These are phyloP conservation scores for Dalbergia cochinchinensis DNA, from an alignment of 306 rosid genomes.

Conservation along the genomic window DNA sequence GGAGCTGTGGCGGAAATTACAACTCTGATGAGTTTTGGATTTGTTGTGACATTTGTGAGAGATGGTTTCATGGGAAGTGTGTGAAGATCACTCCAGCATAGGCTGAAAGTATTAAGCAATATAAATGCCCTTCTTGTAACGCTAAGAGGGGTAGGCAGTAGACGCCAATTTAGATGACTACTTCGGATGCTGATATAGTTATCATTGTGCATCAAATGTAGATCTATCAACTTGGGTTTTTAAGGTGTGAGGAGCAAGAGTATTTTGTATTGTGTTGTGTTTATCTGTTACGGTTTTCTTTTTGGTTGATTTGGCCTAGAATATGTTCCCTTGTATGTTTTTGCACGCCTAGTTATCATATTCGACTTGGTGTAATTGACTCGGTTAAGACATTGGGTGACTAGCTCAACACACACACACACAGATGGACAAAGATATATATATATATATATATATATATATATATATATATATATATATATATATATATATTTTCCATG, in stretches of 20 bases:
- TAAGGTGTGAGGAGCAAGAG: not conserved
- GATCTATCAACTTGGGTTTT: too few species aligned
- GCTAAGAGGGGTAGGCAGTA: conserved; percentile 44
- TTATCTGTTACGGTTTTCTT: conserved; percentile 4
- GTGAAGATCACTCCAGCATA: conserved; percentile 53
- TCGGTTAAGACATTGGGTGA: too few species aligned
- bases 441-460: too few species aligned
- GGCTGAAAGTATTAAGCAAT: not conserved
- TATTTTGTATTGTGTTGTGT: not conserved
- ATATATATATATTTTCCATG: too few species aligned
- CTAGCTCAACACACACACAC: too few species aligned
- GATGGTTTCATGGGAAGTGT: conserved; percentile 69
- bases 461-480: too few species aligned
- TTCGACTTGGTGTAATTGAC: too few species aligned
- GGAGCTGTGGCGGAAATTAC: conserved; percentile 71
- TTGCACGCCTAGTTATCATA: not conserved
- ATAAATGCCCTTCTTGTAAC: too few species aligned
- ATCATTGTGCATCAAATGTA: not conserved
- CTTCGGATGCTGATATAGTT: not conserved
- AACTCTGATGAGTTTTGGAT: conserved; percentile 70
- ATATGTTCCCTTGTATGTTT: not conserved
- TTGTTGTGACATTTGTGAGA: too few species aligned
- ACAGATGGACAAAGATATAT: too few species aligned
- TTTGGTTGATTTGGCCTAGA: not conserved
- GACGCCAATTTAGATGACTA: not conserved